These are phyloP conservation scores for Datura wrightii DNA, from an alignment of 257 asterid species.

Conservation along the genomic window DNA sequence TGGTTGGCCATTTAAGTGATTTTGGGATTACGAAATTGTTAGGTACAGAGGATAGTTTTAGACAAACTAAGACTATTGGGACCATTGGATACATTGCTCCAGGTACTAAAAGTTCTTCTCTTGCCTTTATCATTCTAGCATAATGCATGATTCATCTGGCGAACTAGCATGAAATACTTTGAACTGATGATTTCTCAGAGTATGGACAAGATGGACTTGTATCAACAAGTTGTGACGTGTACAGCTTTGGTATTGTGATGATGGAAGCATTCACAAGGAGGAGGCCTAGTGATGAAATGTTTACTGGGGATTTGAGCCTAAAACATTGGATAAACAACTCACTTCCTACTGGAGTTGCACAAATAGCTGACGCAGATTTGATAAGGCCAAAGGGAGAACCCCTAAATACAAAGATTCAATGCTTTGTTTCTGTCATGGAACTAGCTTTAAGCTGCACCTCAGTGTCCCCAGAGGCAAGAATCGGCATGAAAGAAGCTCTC, in stretches of 20 bases:
- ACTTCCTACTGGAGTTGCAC: neutral
- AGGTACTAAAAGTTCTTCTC: constrained; percentile 9
- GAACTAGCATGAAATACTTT: neutral
- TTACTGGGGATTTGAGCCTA: constrained; percentile 34
- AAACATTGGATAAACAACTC: constrained; percentile 30
- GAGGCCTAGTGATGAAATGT: constrained; percentile 38
- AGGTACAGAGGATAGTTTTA: constrained; percentile 32
- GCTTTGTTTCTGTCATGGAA: constrained; percentile 34
- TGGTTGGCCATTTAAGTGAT: constrained; percentile 43
- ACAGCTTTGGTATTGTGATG: constrained; percentile 42
- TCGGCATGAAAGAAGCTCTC: constrained; percentile 38
- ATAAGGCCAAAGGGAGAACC: constrained; percentile 15
- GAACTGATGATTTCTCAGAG: constrained; percentile 16
- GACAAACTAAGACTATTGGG: constrained; percentile 43
- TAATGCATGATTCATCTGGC: neutral
- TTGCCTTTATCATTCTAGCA: neutral
- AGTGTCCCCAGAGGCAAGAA: constrained; percentile 35
- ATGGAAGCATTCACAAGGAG: constrained; percentile 42
- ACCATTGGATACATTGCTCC: constrained; percentile 43
- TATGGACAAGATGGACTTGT: constrained; percentile 38
- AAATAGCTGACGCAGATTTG: constrained; percentile 36
- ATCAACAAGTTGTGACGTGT: constrained; percentile 39
- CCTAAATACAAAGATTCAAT: constrained; percentile 18
- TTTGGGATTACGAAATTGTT: constrained; percentile 44
- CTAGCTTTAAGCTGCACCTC: constrained; percentile 45